Evolutionary conservation across 2,329 filamentous ascomycete genomes (phyloP), one percentile per base, ranked within the genome.

Genomic region (Calonectria multiphialidica): DNA sequence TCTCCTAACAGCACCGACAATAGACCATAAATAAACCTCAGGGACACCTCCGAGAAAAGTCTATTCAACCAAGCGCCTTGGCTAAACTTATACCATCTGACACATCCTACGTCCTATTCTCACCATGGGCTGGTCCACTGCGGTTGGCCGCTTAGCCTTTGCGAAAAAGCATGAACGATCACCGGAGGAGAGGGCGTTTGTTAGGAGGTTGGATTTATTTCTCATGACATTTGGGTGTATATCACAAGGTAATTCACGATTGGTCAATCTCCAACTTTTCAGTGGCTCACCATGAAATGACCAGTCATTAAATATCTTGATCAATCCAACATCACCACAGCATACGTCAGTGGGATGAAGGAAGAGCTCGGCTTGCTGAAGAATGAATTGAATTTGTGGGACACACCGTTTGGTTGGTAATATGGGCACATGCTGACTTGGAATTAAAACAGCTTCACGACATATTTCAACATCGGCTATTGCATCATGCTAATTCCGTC

Each of bases 401-500:
- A 15, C 2, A 5, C 16, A 1, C 9, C 3, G 2, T 42, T 21
- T 21, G 40, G 30, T 10, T 7, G 25, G 13, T 15, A 10, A 7
- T 5, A 30, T 8, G 7, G 12, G 2, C 5, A 6, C 5, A 13
- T 5, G 8, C 16, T 44, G 6, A 35, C 28, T 12, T 21, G 7
- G 1, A 3, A 30, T 15, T 5, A 18, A 28, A 9, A 30, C 8
- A 77, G 76, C 59, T 79, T 84, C 68, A 80, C 79, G 65, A 86
- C 88, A 2, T 87, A 86, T 50, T 92, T 90, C 85, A 91, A 88
- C 0, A 84, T 89, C 2, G 90, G 90, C 18, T 92, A 92, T 74
- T 87, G 90, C 2, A 82, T 91, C 82, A 82, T 83, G 50, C 80
- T 84, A 59, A 80, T 81, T 61, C 82, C 83, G 0, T 83, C 81